A percentile compares a stretch with the other conserved stretches of the same genome.
Evolutionary conservation across 257 asterid genomes (phyloP).

Genomic region (Penstemon eatonii): DNA sequence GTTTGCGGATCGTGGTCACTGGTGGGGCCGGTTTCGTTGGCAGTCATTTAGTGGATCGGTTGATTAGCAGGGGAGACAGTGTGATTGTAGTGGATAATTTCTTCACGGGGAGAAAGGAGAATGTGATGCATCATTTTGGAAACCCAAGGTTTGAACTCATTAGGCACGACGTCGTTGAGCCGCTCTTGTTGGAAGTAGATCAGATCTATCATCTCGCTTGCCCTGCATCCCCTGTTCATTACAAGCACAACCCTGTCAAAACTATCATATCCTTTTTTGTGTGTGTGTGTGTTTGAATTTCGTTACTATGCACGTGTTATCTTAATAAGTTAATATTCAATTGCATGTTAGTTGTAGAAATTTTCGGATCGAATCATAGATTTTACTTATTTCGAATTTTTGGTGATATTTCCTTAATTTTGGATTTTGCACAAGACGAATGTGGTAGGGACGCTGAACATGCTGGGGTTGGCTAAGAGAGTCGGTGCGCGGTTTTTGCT

Average conservation of each 20-base stretch:
- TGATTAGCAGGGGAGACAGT: slow-evolving; percentile 81
- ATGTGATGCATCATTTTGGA: slow-evolving; percentile 83
- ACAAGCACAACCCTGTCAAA: slow-evolving; percentile 95
- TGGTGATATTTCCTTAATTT: slow-evolving; percentile 38
- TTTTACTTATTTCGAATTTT: background rate
- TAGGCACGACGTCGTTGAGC: slow-evolving; percentile 98
- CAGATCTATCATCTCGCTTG: slow-evolving; percentile 99
- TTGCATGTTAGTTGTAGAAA: background rate
- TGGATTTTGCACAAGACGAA: slow-evolving; percentile 77
- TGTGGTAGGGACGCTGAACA: slow-evolving; percentile 97
- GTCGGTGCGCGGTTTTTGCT: slow-evolving; percentile 97
- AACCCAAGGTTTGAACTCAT: slow-evolving; percentile 88
- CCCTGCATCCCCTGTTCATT: slow-evolving; percentile 98
- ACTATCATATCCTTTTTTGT: slow-evolving; percentile 81
- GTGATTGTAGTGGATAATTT: slow-evolving; percentile 96
- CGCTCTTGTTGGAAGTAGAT: slow-evolving; percentile 83
- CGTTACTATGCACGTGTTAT: background rate
- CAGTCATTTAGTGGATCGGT: slow-evolving; percentile 88
- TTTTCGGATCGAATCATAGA: background rate
- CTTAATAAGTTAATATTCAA: background rate
- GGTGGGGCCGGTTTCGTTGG: slow-evolving; percentile 99
- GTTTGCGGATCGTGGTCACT: slow-evolving; percentile 78
- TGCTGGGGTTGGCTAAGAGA: slow-evolving; percentile 98
- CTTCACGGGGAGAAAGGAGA: slow-evolving; percentile 92
- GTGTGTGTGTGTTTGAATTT: background rate